Conservation (phyloP, 106 monocot genomes). For the Phalaenopsis equestris region DNA sequence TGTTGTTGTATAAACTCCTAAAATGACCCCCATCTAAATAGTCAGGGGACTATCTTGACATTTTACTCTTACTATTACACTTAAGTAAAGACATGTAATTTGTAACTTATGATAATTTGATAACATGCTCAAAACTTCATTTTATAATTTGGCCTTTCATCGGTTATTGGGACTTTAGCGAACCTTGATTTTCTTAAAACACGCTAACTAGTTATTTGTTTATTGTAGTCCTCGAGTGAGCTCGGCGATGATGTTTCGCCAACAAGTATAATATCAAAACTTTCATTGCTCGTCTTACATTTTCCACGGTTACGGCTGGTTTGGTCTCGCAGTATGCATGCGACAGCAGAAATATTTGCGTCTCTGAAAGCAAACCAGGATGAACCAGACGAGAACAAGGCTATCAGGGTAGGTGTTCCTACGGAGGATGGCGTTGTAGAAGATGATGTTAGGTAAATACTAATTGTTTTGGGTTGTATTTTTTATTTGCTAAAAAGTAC, state of each 20-base stretch:
- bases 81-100: background rate
- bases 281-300: constrained; percentile 83
- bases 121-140: background rate
- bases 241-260: constrained; percentile 80
- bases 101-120: background rate
- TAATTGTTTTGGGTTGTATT: background rate
- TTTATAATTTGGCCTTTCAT: background rate
- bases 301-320: constrained; percentile 90
- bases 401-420: constrained; percentile 82
- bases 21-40: no score
- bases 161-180: background rate
- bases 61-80: background rate
- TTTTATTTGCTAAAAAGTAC: background rate
- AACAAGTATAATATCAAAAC: constrained; percentile 89
- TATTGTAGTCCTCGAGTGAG: constrained; percentile 75
- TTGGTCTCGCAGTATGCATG: constrained; percentile 93
- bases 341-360: constrained; percentile 90
- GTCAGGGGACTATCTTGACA: no score
- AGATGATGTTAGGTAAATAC: constrained; percentile 73
- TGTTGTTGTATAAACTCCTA: no score
- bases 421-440: constrained; percentile 86
- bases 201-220: constrained; percentile 4
- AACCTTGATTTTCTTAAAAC: background rate
- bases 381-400: constrained; percentile 89
- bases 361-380: constrained; percentile 95